Percentiles rank a stretch among this genome's conserved stretches.
Conservation (phyloP, 371 early-diverging fungal genomes). For the Nosema muscidifuracis region DNA sequence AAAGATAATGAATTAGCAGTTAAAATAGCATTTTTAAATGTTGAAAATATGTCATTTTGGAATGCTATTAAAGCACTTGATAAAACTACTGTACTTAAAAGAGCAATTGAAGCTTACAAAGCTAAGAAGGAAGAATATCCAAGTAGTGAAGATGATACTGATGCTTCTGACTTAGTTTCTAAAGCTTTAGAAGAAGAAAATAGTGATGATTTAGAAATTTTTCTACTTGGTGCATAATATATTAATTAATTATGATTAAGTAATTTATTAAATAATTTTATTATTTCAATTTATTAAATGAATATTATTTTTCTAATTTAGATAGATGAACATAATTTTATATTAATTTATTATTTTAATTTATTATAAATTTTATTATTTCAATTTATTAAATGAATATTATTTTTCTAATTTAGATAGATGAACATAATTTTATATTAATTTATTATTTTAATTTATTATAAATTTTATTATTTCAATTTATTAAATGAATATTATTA, state of each 20-base stretch:
- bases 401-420: too few relatives aligned
- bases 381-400: not conserved
- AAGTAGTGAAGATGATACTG: constrained; percentile 48
- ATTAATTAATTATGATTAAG: not conserved
- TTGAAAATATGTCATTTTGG: constrained; percentile 63
- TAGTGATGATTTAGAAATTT: constrained; percentile 1
- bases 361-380: not conserved
- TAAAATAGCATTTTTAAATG: constrained; percentile 67
- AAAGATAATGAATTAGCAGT: constrained; percentile 69
- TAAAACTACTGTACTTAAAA: constrained; percentile 65
- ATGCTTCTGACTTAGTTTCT: constrained; percentile 33
- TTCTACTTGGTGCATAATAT: not conserved
- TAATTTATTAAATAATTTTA: not conserved
- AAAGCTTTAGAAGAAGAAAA: constrained; percentile 20
- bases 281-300: not conserved
- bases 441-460: too few relatives aligned
- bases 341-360: too few relatives aligned
- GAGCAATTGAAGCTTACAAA: constrained; percentile 68
- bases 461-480: not conserved
- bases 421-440: too few relatives aligned
- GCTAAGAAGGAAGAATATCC: constrained; percentile 58
- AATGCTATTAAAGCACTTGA: constrained; percentile 66
- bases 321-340: too few relatives aligned
- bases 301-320: too few relatives aligned
- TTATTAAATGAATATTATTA: not conserved